Conservation (phyloP, 2,329 filamentous ascomycete genomes). For the Trichoderma semiorbis region DNA sequence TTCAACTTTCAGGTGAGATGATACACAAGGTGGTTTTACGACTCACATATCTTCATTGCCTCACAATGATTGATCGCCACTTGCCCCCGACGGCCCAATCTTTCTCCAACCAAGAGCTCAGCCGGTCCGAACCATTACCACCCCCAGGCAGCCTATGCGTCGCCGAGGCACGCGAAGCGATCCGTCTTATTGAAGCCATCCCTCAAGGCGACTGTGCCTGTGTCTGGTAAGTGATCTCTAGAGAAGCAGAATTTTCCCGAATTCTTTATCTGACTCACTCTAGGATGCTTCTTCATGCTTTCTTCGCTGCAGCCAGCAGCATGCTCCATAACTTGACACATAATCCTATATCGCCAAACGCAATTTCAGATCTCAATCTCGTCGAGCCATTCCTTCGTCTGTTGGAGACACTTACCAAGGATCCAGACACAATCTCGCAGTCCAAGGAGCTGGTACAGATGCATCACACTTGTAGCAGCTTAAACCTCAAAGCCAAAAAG, state of each 20-base stretch:
- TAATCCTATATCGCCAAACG: not conserved
- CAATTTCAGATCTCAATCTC: not conserved
- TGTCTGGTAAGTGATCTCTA: not conserved
- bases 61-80: conserved; percentile 6
- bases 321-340: not conserved
- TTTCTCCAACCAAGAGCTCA: not conserved
- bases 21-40: conserved; percentile 1
- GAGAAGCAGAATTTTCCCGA: not conserved
- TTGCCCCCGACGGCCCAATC: not conserved
- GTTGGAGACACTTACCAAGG: not conserved
- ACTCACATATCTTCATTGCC: conserved; percentile 10
- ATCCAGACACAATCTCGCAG: not conserved
- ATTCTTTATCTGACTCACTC: not conserved
- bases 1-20: not conserved
- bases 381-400: not conserved
- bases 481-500: not conserved
- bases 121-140: not conserved
- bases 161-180: not conserved
- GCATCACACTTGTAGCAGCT: not conserved
- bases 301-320: conserved; percentile 3
- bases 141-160: not conserved
- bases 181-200: not conserved
- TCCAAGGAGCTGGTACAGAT: not conserved
- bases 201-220: conserved; percentile 3
- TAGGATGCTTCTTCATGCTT: conserved; percentile 9